A percentile compares a stretch with the other conserved stretches of the same genome.
phyloP scores from a whole-genome alignment of 306 rosid genomes.

The Alnus glutinosa region DNA sequence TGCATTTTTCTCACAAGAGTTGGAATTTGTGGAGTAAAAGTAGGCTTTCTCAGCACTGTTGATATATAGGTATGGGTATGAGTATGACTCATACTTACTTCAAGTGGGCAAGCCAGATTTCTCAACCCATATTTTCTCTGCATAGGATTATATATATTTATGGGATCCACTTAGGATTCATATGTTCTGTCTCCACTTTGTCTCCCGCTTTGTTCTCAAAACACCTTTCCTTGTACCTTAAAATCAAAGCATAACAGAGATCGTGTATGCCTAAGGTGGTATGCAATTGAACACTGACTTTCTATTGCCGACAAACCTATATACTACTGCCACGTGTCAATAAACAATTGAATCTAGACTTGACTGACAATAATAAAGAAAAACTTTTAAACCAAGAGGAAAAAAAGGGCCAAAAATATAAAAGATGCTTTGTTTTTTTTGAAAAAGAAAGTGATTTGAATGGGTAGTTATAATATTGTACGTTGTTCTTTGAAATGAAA shows the following conservation, averaged over 20 bases:
- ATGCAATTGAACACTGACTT: slow-evolving; percentile 31
- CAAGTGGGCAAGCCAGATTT: slow-evolving; percentile 1
- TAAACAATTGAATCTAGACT: slow-evolving; percentile 1
- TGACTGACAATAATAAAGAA: background rate
- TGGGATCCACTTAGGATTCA: slow-evolving; percentile 65
- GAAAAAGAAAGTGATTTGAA: background rate
- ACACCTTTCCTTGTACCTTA: slow-evolving; percentile 30
- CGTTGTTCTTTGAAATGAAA: too few relatives aligned
- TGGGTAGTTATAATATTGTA: too few relatives aligned
- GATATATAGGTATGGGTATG: background rate
- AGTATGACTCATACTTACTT: background rate
- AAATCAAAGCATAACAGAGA: slow-evolving; percentile 33
- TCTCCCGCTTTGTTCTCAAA: slow-evolving; percentile 46
- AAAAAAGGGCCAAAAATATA: background rate
- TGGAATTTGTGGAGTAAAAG: background rate
- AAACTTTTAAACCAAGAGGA: too few relatives aligned
- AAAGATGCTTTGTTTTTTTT: background rate
- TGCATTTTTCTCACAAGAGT: background rate
- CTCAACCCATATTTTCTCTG: background rate
- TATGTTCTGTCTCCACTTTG: slow-evolving; percentile 61
- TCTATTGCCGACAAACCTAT: slow-evolving; percentile 41
- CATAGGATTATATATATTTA: slow-evolving; percentile 8
- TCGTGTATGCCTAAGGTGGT: slow-evolving; percentile 3
- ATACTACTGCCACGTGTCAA: slow-evolving; percentile 24
- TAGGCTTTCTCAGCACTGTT: background rate